Percentiles rank a stretch among this genome's conserved stretches.
phyloP scores from a whole-genome alignment of 352 stramenopile species.

The Phytopythium aichiense region DNA sequence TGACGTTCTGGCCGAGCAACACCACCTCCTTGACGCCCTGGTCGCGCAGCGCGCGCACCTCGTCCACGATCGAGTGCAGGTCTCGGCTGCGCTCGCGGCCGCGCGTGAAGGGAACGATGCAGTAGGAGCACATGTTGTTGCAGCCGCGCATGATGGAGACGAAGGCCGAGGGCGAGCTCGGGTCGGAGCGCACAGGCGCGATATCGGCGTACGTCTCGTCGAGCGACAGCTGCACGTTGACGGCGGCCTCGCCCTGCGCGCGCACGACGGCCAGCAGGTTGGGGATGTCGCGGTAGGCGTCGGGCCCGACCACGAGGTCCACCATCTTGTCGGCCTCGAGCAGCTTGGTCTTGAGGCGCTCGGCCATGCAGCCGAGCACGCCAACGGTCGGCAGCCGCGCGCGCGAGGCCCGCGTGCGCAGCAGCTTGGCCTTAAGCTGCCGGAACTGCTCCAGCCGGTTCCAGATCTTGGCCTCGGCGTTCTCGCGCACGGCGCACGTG shows the following conservation, averaged over 20 bases:
- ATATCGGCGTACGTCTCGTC: conserved; percentile 99
- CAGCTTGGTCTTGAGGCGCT: conserved; percentile 96
- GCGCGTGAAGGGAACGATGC: conserved; percentile 99
- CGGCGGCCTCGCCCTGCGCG: conserved; percentile 56
- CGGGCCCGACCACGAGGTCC: conserved; percentile 97
- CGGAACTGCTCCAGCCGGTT: conserved; percentile 78
- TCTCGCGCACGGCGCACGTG: conserved; percentile 99
- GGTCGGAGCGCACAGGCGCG: conserved; percentile 88
- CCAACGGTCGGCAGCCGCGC: conserved; percentile 84
- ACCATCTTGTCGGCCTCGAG: conserved; percentile 94
- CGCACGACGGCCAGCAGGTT: conserved; percentile 89
- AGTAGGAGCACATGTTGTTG: conserved; percentile 99
- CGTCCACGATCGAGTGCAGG: conserved; percentile 93
- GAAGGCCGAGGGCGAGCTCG: conserved; percentile 89
- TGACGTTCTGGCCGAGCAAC: conserved; percentile 99
- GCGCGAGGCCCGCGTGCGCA: conserved; percentile 45
- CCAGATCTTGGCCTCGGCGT: conserved; percentile 96
- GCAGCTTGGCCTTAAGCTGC: conserved; percentile 69
- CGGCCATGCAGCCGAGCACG: conserved; percentile 99
- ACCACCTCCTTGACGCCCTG: conserved; percentile 97
- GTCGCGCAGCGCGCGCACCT: conserved; percentile 88
- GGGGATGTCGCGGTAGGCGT: conserved; percentile 98
- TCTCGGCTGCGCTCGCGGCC: conserved; percentile 93
- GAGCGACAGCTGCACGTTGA: conserved; percentile 96
- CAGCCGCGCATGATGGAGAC: conserved; percentile 99